phyloP scores from a whole-genome alignment of 176 grass and related monocot genomes.

The Olyra latifolia region DNA sequence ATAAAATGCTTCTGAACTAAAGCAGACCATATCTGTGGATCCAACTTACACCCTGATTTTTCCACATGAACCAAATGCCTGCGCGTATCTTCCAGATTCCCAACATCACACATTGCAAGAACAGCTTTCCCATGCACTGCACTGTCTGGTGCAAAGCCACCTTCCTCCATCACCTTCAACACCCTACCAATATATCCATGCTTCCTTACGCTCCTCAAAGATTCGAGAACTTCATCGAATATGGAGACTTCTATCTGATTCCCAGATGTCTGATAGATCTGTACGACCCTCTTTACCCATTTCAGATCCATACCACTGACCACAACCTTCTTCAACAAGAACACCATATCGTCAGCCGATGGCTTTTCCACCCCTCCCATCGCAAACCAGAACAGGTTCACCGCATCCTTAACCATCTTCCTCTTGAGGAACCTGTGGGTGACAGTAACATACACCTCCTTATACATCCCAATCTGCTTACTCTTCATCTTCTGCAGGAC shows the following conservation, averaged over 20 bases:
- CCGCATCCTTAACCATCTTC: conserved; percentile 53
- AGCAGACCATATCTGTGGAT: conserved; percentile 52
- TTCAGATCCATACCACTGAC: conserved; percentile 57
- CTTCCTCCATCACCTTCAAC: conserved; percentile 71
- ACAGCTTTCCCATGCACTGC: conserved; percentile 57
- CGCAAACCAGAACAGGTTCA: conserved; percentile 62
- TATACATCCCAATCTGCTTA: conserved; percentile 54
- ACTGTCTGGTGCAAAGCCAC: conserved; percentile 54
- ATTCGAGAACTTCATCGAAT: conserved; percentile 59
- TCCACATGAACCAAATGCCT: conserved; percentile 49
- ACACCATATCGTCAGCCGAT: conserved; percentile 32
- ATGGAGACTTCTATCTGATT: conserved; percentile 46
- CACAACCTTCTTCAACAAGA: conserved; percentile 65
- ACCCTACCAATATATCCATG: conserved; percentile 69
- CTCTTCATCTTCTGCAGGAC: conserved; percentile 58
- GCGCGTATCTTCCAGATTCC: conserved; percentile 47
- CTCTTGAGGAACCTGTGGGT: conserved; percentile 46
- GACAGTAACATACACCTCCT: conserved; percentile 49
- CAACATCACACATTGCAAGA: conserved; percentile 56
- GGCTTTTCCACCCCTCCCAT: conserved; percentile 37
- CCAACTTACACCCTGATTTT: conserved; percentile 54
- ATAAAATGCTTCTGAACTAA: conserved; percentile 52
- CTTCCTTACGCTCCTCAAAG: conserved; percentile 65
- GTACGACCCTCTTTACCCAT: conserved; percentile 52
- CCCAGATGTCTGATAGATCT: conserved; percentile 45